Conservation (phyloP, 345 rosid species). For the Sonneratia alba region DNA sequence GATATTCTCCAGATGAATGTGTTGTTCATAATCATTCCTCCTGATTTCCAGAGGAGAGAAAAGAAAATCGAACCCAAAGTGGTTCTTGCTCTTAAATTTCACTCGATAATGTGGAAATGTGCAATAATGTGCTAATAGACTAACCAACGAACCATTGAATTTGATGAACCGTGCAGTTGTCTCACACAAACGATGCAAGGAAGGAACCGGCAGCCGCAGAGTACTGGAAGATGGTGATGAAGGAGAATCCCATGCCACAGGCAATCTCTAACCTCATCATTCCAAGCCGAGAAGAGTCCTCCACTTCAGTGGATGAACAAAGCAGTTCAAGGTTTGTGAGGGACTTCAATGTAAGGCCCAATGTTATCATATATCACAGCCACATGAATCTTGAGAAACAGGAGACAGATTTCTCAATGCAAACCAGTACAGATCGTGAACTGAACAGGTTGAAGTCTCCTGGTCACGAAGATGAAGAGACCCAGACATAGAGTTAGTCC, state of each 20-base stretch:
- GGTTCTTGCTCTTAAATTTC: neutral
- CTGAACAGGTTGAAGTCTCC: neutral
- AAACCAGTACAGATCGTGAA: neutral
- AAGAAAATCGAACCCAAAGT: too few species aligned
- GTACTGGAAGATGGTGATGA: constrained; percentile 6
- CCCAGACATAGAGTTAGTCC: neutral
- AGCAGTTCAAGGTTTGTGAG: neutral
- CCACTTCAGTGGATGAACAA: neutral
- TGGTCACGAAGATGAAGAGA: neutral
- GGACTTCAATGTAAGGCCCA: neutral
- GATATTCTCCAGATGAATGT: too few species aligned
- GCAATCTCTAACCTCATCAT: neutral
- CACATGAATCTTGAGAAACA: neutral
- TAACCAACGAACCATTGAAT: neutral
- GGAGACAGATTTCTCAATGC: neutral
- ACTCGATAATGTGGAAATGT: neutral
- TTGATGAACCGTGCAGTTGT: neutral
- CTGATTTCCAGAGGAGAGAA: too few species aligned
- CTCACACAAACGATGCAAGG: neutral
- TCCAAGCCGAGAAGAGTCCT: neutral
- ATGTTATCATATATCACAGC: neutral
- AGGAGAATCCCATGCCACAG: neutral
- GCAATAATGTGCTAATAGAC: neutral
- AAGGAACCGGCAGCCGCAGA: neutral
- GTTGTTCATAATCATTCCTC: too few species aligned